Conservation (phyloP, 1,284 basidiomycete genomes). For the Irpex lacteus region DNA sequence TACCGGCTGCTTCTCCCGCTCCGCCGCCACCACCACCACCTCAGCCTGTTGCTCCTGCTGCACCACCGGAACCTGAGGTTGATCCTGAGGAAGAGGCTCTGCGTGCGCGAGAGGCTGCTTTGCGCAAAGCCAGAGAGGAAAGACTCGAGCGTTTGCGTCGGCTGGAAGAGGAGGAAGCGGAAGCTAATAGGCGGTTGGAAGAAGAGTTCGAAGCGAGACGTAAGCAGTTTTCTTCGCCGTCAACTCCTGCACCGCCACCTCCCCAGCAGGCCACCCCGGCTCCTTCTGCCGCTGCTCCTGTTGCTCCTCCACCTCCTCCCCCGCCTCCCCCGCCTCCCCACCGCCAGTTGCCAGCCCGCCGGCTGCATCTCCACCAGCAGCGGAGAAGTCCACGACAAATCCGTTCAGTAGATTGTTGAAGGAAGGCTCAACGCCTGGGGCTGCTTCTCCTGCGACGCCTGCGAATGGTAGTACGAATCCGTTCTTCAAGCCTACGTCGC, state of each 20-base stretch:
- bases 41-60: slow-evolving; percentile 11
- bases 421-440: slow-evolving; percentile 34
- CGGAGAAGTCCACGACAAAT: slow-evolving; percentile 51
- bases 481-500: slow-evolving; percentile 50
- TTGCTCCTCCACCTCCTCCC: slow-evolving; percentile 30
- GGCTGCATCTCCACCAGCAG: slow-evolving; percentile 26
- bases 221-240: slow-evolving; percentile 26
- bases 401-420: slow-evolving; percentile 70
- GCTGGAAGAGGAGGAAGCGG: slow-evolving; percentile 65
- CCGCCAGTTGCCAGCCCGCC: slow-evolving; percentile 25
- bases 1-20: slow-evolving; percentile 27
- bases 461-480: slow-evolving; percentile 50
- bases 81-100: slow-evolving; percentile 18
- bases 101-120: slow-evolving; percentile 18
- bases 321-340: slow-evolving; percentile 29
- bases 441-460: slow-evolving; percentile 30
- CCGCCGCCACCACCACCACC: slow-evolving; percentile 23
- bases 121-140: slow-evolving; percentile 19
- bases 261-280: slow-evolving; percentile 22
- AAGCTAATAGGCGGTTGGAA: slow-evolving; percentile 58
- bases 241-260: slow-evolving; percentile 7
- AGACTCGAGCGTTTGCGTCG: slow-evolving; percentile 14
- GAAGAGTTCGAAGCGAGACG: slow-evolving; percentile 54
- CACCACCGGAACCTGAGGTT: slow-evolving; percentile 10
- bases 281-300: slow-evolving; percentile 25